phyloP scores from a whole-genome alignment of 192 early-diverging fungal species.

The Linnemannia zychae region DNA sequence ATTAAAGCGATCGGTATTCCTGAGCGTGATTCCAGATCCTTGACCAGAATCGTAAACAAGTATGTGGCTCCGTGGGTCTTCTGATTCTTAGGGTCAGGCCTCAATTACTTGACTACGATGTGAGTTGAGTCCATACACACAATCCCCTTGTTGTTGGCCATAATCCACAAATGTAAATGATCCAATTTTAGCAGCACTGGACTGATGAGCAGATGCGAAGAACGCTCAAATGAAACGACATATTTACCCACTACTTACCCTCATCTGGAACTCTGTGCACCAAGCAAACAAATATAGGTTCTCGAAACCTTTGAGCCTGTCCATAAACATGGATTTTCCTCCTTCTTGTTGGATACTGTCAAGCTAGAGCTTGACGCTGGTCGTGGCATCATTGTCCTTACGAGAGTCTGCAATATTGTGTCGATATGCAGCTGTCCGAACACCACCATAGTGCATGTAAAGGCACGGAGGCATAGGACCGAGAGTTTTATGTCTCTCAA shows the following conservation, averaged over 20 bases:
- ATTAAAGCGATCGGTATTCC: neutral
- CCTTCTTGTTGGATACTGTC: neutral
- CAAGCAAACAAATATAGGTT: neutral
- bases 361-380: neutral
- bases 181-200: neutral
- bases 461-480: neutral
- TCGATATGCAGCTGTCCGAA: neutral
- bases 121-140: slow-evolving; percentile 5
- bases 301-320: neutral
- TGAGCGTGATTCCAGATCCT: neutral
- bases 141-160: neutral
- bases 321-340: neutral
- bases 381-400: neutral
- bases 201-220: neutral
- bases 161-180: neutral
- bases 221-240: neutral
- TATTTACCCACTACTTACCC: neutral
- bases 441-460: neutral
- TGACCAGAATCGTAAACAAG: neutral
- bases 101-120: neutral
- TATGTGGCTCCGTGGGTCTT: neutral
- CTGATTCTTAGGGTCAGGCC: neutral
- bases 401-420: neutral
- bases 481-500: neutral
- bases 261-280: neutral